These are phyloP conservation scores for Candida pini DNA, from an alignment of 805 yeast genomes.

Conservation along the genomic window DNA sequence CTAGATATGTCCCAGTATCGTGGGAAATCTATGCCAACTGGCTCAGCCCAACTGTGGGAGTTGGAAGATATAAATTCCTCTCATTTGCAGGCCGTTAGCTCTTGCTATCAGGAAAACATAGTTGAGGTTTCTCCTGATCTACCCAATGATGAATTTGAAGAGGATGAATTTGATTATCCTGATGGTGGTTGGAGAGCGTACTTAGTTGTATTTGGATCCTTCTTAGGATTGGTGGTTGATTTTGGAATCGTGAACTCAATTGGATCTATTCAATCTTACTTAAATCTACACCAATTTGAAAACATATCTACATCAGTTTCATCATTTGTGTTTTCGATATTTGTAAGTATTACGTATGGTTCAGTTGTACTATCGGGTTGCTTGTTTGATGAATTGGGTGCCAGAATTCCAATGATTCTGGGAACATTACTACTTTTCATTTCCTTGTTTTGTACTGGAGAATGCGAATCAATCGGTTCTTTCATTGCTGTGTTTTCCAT, in stretches of 20 bases:
- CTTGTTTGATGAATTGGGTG: slow-evolving; percentile 37
- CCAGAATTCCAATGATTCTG: slow-evolving; percentile 29
- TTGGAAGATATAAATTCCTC: too few species aligned
- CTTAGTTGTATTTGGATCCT: slow-evolving; percentile 42
- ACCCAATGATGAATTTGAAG: slow-evolving; percentile 1
- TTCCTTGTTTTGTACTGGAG: slow-evolving; percentile 36
- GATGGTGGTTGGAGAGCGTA: slow-evolving; percentile 49
- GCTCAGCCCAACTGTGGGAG: too few species aligned
- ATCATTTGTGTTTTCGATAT: slow-evolving; percentile 62
- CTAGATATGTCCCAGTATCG: too few species aligned
- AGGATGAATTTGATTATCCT: slow-evolving; percentile 28
- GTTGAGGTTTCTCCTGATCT: too few species aligned
- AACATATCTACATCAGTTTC: slow-evolving; percentile 39
- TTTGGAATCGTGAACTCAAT: slow-evolving; percentile 58
- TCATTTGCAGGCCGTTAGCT: too few species aligned
- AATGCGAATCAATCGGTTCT: slow-evolving; percentile 35
- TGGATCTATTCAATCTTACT: slow-evolving; percentile 58
- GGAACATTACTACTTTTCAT: slow-evolving; percentile 30
- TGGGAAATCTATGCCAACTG: too few species aligned
- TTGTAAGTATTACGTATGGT: slow-evolving; percentile 40
- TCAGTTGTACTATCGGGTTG: slow-evolving; percentile 35
- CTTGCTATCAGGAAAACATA: too few species aligned
- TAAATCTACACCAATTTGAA: slow-evolving; percentile 44
- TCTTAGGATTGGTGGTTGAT: slow-evolving; percentile 46
- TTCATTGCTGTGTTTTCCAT: slow-evolving; percentile 43